Conservation (phyloP, 2,329 filamentous ascomycete species). For the Hymenoscyphus scutula region DNA sequence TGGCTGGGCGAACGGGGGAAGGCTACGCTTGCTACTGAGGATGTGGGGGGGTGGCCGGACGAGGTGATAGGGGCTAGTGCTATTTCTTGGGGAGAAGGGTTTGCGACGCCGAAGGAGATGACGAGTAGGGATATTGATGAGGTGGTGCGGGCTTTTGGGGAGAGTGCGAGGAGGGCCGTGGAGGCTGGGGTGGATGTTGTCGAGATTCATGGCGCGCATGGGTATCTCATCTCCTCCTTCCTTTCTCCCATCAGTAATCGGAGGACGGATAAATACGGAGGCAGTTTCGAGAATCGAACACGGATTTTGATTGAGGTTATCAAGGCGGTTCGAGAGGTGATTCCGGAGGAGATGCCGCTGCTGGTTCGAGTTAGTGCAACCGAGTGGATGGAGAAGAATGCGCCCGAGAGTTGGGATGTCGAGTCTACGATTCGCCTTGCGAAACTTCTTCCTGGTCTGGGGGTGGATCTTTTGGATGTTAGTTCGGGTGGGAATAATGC, state of each 20-base stretch:
- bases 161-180: slow-evolving; percentile 39
- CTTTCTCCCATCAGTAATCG: slow-evolving; percentile 57
- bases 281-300: slow-evolving; percentile 63
- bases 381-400: slow-evolving; percentile 55
- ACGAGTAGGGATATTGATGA: slow-evolving; percentile 41
- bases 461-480: slow-evolving; percentile 83
- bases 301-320: slow-evolving; percentile 58
- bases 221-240: slow-evolving; percentile 67
- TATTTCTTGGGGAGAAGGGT: slow-evolving; percentile 55
- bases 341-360: slow-evolving; percentile 55
- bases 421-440: slow-evolving; percentile 55
- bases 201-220: slow-evolving; percentile 62
- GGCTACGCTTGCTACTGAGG: slow-evolving; percentile 31
- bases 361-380: slow-evolving; percentile 60
- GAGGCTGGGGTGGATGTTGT: slow-evolving; percentile 60
- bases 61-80: slow-evolving; percentile 52
- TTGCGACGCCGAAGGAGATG: slow-evolving; percentile 58
- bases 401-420: slow-evolving; percentile 24
- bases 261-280: slow-evolving; percentile 64
- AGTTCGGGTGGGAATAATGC: slow-evolving; percentile 70
- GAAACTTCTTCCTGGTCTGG: slow-evolving; percentile 64
- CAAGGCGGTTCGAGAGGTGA: slow-evolving; percentile 48
- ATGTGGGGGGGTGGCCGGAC: slow-evolving; percentile 41
- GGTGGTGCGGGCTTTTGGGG: slow-evolving; percentile 38
- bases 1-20: slow-evolving; percentile 36